Evolutionary conservation across 176 grass and related monocot species (phyloP).

Genomic region (Neostapfia colusana): DNA sequence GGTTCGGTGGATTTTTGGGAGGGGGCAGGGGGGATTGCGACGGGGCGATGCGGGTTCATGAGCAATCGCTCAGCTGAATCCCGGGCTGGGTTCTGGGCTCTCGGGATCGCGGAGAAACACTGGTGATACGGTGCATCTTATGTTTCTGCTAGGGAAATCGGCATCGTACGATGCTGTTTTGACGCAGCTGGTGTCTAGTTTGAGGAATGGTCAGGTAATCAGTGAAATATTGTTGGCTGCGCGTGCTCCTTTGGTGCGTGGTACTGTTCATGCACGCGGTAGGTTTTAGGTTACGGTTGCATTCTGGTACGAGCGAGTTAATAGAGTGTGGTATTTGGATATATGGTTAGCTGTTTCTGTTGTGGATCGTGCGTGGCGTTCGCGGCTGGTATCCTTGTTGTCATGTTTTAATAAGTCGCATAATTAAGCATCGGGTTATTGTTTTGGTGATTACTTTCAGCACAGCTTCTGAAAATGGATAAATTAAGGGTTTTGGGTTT

Average conservation of each 20-base stretch:
- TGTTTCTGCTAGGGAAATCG: not conserved
- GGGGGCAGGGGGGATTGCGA: not conserved
- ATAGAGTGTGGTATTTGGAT: not conserved
- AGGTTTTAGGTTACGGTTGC: slow-evolving; percentile 13
- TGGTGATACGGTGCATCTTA: not conserved
- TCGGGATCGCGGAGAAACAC: not conserved
- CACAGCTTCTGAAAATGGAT: not conserved
- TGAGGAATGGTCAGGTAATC: not conserved
- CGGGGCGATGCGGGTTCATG: not conserved
- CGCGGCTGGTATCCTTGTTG: not conserved
- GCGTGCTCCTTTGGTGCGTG: not conserved
- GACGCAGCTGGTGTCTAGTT: not conserved
- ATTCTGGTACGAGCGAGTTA: not conserved
- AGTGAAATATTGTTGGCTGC: slow-evolving; percentile 6
- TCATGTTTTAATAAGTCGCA: not conserved
- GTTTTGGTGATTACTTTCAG: not conserved
- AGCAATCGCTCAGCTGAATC: not conserved
- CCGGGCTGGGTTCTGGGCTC: slow-evolving; percentile 8
- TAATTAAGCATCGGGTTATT: not conserved
- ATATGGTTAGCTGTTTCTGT: not conserved
- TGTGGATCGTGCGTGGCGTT: not conserved
- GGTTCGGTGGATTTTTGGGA: not conserved
- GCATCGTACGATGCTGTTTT: not conserved
- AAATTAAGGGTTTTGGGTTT: slow-evolving; percentile 24
- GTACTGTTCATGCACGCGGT: not conserved